These are phyloP conservation scores for Cutaneotrichosporon mucoides DNA, from an alignment of 1,284 basidiomycete genomes.

Conservation along the genomic window DNA sequence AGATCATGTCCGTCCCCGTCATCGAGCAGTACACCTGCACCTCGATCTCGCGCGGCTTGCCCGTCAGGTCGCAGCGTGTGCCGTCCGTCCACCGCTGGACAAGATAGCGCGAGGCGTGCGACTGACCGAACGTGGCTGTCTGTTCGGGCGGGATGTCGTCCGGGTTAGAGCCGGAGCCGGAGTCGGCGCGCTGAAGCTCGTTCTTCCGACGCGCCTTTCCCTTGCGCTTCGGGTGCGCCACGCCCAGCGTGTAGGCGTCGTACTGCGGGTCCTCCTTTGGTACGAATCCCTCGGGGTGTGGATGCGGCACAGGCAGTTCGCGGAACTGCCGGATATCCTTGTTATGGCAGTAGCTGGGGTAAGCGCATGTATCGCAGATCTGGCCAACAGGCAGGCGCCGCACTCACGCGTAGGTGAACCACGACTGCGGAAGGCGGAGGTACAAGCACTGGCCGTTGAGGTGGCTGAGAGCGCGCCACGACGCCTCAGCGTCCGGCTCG, in stretches of 20 bases:
- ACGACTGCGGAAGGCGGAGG: constrained; percentile 52
- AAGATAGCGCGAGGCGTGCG: constrained; percentile 65
- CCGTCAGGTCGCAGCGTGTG: constrained; percentile 85
- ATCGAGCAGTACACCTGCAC: constrained; percentile 96
- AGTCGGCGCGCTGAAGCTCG: neutral
- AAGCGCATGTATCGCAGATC: neutral
- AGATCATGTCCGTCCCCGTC: constrained; percentile 70
- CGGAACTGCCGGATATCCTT: constrained; percentile 84
- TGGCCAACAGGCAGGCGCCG: too few relatives aligned
- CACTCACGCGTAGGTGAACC: constrained; percentile 81
- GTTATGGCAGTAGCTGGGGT: constrained; percentile 72
- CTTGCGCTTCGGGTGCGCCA: constrained; percentile 23
- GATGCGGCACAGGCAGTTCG: constrained; percentile 59
- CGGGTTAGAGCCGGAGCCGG: neutral
- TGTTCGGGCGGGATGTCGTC: constrained; percentile 18
- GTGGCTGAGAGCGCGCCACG: constrained; percentile 48
- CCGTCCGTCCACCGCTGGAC: constrained; percentile 84
- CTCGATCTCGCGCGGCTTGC: constrained; percentile 76
- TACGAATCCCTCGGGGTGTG: constrained; percentile 62
- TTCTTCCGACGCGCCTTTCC: neutral
- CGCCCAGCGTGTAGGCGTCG: constrained; percentile 46
- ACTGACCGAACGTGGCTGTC: constrained; percentile 28
- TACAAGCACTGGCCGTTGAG: constrained; percentile 52
- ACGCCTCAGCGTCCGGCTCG: constrained; percentile 39
- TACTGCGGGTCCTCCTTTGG: constrained; percentile 64